phyloP scores from a whole-genome alignment of 2,329 filamentous ascomycete genomes.

The Aureobasidium vineae region DNA sequence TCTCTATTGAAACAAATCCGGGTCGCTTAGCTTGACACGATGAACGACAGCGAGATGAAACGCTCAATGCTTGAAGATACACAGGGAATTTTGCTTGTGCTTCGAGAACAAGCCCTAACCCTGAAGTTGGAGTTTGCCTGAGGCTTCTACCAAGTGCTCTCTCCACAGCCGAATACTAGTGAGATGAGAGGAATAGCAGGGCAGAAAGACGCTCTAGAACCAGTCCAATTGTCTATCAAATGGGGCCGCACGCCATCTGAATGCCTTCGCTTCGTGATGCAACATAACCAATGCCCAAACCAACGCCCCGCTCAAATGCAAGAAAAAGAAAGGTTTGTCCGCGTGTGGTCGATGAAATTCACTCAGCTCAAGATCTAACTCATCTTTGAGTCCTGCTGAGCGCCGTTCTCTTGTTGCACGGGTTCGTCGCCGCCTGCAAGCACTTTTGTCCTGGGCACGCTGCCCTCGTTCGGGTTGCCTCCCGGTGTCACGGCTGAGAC shows the following conservation, averaged over 20 bases:
- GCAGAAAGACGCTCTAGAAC: neutral
- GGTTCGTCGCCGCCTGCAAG: slow-evolving; percentile 57
- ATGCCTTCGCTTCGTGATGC: slow-evolving; percentile 8
- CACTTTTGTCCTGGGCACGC: slow-evolving; percentile 63
- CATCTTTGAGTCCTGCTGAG: slow-evolving; percentile 17
- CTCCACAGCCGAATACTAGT: too few species aligned
- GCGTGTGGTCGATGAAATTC: neutral
- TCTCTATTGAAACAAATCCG: neutral
- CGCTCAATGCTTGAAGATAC: neutral
- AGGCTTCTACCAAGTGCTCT: neutral
- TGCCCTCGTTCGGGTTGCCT: slow-evolving; percentile 51
- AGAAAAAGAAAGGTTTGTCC: neutral
- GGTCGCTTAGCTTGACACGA: neutral
- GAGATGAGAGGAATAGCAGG: neutral
- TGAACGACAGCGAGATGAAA: slow-evolving; percentile 9
- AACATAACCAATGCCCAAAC: neutral
- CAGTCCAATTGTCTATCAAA: neutral
- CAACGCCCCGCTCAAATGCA: slow-evolving; percentile 25
- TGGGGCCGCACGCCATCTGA: neutral
- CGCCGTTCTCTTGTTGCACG: slow-evolving; percentile 2
- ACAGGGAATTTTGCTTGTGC: neutral
- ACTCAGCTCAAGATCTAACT: neutral
- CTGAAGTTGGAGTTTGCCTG: neutral
- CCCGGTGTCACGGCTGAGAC: slow-evolving; percentile 83
- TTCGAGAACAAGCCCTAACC: neutral